A percentile compares a stretch with the other conserved stretches of the same genome.
phyloP scores from a whole-genome alignment of 768 basidiomycete genomes.

The Kwoniella sp. region DNA sequence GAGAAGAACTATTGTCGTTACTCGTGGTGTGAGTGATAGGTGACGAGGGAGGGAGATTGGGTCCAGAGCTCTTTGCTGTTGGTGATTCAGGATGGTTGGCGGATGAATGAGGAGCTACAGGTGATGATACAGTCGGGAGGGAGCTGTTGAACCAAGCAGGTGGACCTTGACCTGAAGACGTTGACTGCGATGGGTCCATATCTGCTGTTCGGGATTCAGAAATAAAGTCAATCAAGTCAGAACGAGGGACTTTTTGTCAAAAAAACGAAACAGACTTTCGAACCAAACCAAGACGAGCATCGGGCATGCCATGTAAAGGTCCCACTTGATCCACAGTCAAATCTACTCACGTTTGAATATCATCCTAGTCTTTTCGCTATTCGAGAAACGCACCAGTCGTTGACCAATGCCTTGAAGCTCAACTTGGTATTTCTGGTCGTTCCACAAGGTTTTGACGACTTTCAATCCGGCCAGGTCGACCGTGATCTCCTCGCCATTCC shows the following conservation, averaged over 20 bases:
- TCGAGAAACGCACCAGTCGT: conserved; percentile 1
- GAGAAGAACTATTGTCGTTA: conserved; percentile 4
- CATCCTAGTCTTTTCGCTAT: background rate
- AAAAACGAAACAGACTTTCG: too few relatives aligned
- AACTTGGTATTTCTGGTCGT: conserved; percentile 1
- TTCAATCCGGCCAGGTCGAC: conserved; percentile 18
- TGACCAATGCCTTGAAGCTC: conserved; percentile 19
- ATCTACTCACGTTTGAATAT: conserved; percentile 6
- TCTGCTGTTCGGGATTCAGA: background rate
- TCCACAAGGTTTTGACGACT: conserved; percentile 11
- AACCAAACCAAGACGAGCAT: too few relatives aligned
- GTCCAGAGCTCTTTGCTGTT: conserved; percentile 1
- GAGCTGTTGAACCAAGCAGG: conserved; percentile 20
- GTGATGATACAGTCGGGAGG: conserved; percentile 15
- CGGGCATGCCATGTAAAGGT: too few relatives aligned
- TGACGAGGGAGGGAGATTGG: background rate
- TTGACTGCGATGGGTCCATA: background rate
- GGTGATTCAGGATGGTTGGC: background rate
- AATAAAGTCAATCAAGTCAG: background rate
- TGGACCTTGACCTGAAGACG: background rate
- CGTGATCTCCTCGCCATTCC: background rate
- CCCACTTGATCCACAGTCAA: too few relatives aligned
- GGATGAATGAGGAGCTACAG: background rate
- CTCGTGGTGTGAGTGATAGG: background rate
- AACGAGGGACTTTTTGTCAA: too few relatives aligned